These are phyloP conservation scores for Trifolium pratense DNA, from an alignment of 306 rosid genomes.

Conservation along the genomic window DNA sequence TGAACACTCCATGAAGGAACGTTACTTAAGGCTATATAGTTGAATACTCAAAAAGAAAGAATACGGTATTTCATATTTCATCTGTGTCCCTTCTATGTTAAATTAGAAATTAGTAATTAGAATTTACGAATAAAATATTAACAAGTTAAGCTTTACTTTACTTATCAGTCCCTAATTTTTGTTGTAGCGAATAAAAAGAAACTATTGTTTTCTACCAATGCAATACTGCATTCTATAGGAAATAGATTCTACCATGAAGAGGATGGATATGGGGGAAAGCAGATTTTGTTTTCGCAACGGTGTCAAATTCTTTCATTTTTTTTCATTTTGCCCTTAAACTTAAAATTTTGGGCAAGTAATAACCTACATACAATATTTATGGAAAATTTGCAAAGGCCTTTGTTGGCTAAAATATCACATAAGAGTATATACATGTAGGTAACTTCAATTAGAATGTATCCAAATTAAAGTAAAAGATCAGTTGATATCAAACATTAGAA, in stretches of 20 bases:
- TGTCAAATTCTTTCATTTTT: not conserved
- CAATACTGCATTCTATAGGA: no score
- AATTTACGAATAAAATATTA: no score
- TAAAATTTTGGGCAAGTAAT: constrained; percentile 22
- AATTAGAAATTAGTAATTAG: no score
- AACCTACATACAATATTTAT: constrained; percentile 32
- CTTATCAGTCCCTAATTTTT: not conserved
- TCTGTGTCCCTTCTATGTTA: no score
- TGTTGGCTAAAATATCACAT: constrained; percentile 42
- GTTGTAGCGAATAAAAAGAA: no score
- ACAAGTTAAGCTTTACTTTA: not conserved
- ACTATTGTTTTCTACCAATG: not conserved
- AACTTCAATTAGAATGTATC: constrained; percentile 44
- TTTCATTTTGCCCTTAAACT: constrained; percentile 26
- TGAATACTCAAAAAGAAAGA: no score
- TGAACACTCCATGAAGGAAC: no score
- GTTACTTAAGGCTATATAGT: no score
- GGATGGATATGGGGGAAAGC: not conserved
- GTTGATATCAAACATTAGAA: constrained; percentile 39
- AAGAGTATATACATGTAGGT: constrained; percentile 45
- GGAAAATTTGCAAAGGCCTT: constrained; percentile 36
- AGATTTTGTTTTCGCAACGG: constrained; percentile 6
- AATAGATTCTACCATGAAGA: no score
- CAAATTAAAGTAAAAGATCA: constrained; percentile 38
- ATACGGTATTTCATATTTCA: not conserved